These are phyloP conservation scores for Salix exigua DNA, from an alignment of 345 rosid genomes.

Conservation along the genomic window DNA sequence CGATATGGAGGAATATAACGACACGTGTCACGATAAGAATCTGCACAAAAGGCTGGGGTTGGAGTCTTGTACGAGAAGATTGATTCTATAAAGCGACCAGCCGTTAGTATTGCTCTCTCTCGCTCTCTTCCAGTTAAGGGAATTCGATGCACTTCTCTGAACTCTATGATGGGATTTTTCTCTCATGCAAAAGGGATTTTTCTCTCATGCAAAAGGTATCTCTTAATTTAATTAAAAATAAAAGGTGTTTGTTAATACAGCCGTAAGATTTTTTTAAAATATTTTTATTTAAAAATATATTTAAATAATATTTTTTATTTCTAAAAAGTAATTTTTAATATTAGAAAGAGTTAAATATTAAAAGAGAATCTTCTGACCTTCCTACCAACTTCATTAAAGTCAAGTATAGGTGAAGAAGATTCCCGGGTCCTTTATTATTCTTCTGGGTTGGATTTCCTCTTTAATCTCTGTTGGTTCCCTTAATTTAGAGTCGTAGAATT, in stretches of 20 bases:
- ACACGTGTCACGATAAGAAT: constrained; percentile 52
- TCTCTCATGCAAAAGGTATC: constrained; percentile 29
- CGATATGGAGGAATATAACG: constrained; percentile 39
- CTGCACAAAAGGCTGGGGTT: constrained; percentile 24
- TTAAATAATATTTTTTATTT: too few relatives aligned
- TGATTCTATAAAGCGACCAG: constrained; percentile 47
- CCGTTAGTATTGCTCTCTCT: constrained; percentile 22
- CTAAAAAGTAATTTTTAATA: too few relatives aligned
- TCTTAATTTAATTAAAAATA: neutral
- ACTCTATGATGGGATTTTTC: neutral
- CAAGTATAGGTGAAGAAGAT: constrained; percentile 60
- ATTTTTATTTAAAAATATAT: too few relatives aligned
- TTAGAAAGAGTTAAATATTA: neutral
- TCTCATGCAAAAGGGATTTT: constrained; percentile 33
- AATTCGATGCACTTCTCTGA: constrained; percentile 45
- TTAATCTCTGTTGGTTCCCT: constrained; percentile 58
- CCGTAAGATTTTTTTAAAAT: too few relatives aligned
- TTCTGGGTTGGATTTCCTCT: constrained; percentile 32
- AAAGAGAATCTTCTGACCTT: constrained; percentile 69
- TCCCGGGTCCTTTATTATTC: constrained; percentile 46
- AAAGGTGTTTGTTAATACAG: too few relatives aligned
- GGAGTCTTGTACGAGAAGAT: constrained; percentile 40
- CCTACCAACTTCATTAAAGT: constrained; percentile 72
- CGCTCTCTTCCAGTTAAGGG: constrained; percentile 11
- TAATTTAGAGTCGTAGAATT: constrained; percentile 77